Conservation (phyloP, 257 asterid genomes). For the Solanum ossicruentum region DNA sequence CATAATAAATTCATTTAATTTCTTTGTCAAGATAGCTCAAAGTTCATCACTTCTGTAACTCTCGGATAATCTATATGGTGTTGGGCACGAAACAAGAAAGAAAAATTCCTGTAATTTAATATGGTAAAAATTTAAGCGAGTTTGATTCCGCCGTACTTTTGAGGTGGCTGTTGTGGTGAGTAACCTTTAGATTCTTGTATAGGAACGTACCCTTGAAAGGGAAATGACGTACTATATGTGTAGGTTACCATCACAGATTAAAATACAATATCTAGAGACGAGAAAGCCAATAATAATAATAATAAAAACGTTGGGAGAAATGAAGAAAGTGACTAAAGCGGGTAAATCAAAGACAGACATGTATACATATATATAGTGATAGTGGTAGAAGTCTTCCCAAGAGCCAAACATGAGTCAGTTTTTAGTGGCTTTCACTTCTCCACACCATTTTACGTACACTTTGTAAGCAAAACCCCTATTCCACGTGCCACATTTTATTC, state of each 20-base stretch:
- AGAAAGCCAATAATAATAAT: slow-evolving; percentile 5
- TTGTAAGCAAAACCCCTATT: neutral
- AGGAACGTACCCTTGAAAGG: neutral
- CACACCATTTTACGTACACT: neutral
- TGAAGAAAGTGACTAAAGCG: neutral
- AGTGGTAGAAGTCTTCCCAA: neutral
- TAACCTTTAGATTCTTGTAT: neutral
- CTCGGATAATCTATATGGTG: neutral
- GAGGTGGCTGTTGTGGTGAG: neutral
- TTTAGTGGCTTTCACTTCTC: slow-evolving; percentile 37
- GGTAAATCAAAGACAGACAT: neutral
- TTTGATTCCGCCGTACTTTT: too few relatives aligned
- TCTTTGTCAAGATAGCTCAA: neutral
- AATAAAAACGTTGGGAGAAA: neutral
- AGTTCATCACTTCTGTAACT: neutral
- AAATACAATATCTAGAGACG: neutral
- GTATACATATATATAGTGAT: neutral
- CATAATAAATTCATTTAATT: neutral
- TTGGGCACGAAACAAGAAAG: neutral
- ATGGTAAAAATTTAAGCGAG: neutral
- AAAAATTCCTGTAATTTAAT: too few relatives aligned
- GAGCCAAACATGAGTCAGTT: slow-evolving; percentile 42
- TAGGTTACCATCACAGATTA: neutral
- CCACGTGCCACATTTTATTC: slow-evolving; percentile 23
- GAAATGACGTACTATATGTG: neutral